Evolutionary conservation across 1,284 basidiomycete genomes (phyloP).

Genomic region (Irpex lacteus): DNA sequence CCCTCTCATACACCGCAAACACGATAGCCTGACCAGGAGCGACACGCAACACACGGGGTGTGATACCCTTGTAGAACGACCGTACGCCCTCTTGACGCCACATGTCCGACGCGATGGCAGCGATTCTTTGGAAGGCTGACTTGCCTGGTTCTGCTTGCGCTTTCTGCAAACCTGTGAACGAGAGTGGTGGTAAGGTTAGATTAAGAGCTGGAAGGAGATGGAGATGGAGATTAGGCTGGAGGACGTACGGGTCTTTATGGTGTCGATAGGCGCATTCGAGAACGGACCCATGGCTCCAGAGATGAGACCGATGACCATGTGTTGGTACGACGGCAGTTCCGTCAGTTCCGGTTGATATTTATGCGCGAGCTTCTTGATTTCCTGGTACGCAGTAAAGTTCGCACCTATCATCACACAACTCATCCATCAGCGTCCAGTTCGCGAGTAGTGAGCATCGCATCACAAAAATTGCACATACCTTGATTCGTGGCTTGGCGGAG

Average conservation of each 20-base stretch:
- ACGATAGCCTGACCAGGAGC: slow-evolving; percentile 93
- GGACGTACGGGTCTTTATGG: slow-evolving; percentile 87
- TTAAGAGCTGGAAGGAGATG: background rate
- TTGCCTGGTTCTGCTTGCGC: slow-evolving; percentile 76
- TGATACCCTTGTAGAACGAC: slow-evolving; percentile 98
- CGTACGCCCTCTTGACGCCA: slow-evolving; percentile 86
- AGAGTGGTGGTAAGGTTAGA: background rate
- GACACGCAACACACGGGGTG: slow-evolving; percentile 93
- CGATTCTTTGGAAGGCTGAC: slow-evolving; percentile 70
- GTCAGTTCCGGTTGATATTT: slow-evolving; percentile 71
- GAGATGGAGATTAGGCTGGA: background rate
- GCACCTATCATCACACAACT: slow-evolving; percentile 55
- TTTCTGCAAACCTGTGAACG: slow-evolving; percentile 73
- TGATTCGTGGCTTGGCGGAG: slow-evolving; percentile 98
- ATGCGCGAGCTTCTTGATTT: slow-evolving; percentile 85
- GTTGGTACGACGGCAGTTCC: slow-evolving; percentile 91
- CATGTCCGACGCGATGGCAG: slow-evolving; percentile 86
- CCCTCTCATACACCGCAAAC: slow-evolving; percentile 89
- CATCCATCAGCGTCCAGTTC: background rate
- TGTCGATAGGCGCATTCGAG: slow-evolving; percentile 97
- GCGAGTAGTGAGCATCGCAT: background rate
- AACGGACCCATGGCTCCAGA: slow-evolving; percentile 98
- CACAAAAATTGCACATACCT: slow-evolving; percentile 45
- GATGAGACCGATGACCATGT: slow-evolving; percentile 91
- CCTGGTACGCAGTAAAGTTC: slow-evolving; percentile 98